phyloP scores from a whole-genome alignment of 78 protist genomes.

The Pigoraptor vietnamica region DNA sequence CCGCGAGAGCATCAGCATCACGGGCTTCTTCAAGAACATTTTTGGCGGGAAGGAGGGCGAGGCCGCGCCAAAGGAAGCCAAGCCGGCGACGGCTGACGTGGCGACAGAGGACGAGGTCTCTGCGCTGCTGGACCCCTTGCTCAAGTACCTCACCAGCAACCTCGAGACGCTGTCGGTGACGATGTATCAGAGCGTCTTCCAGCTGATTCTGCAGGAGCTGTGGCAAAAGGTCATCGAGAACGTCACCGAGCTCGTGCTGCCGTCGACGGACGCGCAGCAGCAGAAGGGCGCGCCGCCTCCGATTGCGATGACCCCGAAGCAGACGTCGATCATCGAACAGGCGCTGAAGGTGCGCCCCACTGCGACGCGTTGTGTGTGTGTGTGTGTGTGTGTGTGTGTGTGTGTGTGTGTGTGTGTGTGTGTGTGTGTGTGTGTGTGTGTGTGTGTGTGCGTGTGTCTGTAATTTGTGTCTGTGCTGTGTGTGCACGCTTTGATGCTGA shows the following conservation, averaged over 20 bases:
- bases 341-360: not conserved
- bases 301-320: not conserved
- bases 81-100: not conserved
- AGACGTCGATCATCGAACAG: not conserved
- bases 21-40: not conserved
- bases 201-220: not conserved
- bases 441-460: no score
- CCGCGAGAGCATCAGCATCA: not conserved
- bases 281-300: not conserved
- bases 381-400: no score
- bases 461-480: no score
- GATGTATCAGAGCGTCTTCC: not conserved
- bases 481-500: no score
- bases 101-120: not conserved
- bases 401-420: no score
- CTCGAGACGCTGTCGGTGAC: not conserved
- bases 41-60: not conserved
- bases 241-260: not conserved
- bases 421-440: no score
- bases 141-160: not conserved
- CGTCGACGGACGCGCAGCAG: not conserved
- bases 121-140: not conserved
- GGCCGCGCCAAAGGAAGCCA: not conserved
- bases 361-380: no score
- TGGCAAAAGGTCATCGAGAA: not conserved